A percentile compares a stretch with the other conserved stretches of the same genome.
Evolutionary conservation across 1,284 basidiomycete genomes (phyloP).

Genomic region (Ceratobasidium sp.): DNA sequence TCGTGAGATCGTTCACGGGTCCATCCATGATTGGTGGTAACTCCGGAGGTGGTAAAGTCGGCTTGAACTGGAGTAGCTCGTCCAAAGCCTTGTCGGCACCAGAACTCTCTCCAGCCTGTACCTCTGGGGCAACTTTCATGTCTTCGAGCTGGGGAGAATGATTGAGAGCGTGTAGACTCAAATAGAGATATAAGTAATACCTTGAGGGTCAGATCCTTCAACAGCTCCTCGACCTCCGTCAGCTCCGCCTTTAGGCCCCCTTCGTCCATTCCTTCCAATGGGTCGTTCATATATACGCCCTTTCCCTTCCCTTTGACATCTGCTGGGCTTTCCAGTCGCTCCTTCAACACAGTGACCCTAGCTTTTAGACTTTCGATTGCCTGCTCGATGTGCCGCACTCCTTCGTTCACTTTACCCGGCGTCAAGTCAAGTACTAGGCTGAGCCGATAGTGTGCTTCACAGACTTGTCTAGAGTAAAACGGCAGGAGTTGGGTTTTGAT

Average conservation of each 20-base stretch:
- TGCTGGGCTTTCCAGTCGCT: slow-evolving; percentile 52
- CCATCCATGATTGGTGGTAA: slow-evolving; percentile 46
- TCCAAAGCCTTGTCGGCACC: slow-evolving; percentile 71
- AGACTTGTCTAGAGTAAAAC: slow-evolving; percentile 81
- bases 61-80: slow-evolving; percentile 56
- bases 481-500: slow-evolving; percentile 78
- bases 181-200: slow-evolving; percentile 51
- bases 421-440: slow-evolving; percentile 89
- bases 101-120: slow-evolving; percentile 47
- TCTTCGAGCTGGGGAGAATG: slow-evolving; percentile 73
- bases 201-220: slow-evolving; percentile 82
- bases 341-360: slow-evolving; percentile 69
- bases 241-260: slow-evolving; percentile 75
- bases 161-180: neutral
- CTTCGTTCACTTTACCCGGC: slow-evolving; percentile 76
- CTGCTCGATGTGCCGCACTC: slow-evolving; percentile 78
- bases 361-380: slow-evolving; percentile 77
- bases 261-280: slow-evolving; percentile 58
- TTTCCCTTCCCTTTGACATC: slow-evolving; percentile 73
- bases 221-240: slow-evolving; percentile 77
- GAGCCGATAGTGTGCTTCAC: slow-evolving; percentile 88
- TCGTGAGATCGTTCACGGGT: slow-evolving; percentile 79
- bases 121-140: slow-evolving; percentile 77
- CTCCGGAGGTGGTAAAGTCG: slow-evolving; percentile 48
- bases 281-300: slow-evolving; percentile 51